These are phyloP conservation scores for Meyerozyma sp. DNA, from an alignment of 1,139 yeast species.

Conservation along the genomic window DNA sequence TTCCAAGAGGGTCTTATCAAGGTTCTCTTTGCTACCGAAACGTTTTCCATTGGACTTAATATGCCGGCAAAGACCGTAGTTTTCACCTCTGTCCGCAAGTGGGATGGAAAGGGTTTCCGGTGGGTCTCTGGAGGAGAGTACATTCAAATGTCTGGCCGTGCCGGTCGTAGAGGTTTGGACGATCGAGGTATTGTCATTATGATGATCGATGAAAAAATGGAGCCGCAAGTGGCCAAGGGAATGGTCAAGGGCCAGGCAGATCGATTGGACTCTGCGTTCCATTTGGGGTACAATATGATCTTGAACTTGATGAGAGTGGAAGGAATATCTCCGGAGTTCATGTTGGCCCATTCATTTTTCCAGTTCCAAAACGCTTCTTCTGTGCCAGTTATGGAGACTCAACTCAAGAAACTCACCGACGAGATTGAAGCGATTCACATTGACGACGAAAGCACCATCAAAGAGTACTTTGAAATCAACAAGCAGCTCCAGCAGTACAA, in stretches of 20 bases:
- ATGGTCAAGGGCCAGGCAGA: conserved; percentile 99
- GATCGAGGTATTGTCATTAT: conserved; percentile 97
- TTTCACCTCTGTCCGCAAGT: conserved; percentile 93
- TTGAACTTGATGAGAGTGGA: conserved; percentile 93
- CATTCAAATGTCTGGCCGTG: conserved; percentile 99
- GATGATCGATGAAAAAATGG: conserved; percentile 99
- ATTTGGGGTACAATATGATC: conserved; percentile 95
- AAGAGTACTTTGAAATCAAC: conserved; percentile 77
- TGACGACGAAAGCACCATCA: conserved; percentile 69
- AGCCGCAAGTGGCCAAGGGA: conserved; percentile 97
- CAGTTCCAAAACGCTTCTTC: conserved; percentile 93
- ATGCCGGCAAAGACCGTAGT: conserved; percentile 99
- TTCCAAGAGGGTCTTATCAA: conserved; percentile 95
- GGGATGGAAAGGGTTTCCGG: conserved; percentile 96
- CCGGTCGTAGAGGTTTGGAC: conserved; percentile 99
- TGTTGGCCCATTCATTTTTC: conserved; percentile 89
- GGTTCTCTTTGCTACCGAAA: conserved; percentile 94
- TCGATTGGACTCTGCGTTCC: conserved; percentile 93
- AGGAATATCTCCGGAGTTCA: conserved; percentile 96
- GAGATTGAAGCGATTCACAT: conserved; percentile 47
- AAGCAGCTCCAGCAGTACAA: conserved; percentile 66
- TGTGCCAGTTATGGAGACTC: conserved; percentile 75
- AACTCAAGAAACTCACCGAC: conserved; percentile 48
- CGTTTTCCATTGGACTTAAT: conserved; percentile 95
- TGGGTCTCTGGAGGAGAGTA: conserved; percentile 99